Base-by-base conservation (phyloP, 805 yeast genomes). In the Lipomyces lipofer region DNA sequence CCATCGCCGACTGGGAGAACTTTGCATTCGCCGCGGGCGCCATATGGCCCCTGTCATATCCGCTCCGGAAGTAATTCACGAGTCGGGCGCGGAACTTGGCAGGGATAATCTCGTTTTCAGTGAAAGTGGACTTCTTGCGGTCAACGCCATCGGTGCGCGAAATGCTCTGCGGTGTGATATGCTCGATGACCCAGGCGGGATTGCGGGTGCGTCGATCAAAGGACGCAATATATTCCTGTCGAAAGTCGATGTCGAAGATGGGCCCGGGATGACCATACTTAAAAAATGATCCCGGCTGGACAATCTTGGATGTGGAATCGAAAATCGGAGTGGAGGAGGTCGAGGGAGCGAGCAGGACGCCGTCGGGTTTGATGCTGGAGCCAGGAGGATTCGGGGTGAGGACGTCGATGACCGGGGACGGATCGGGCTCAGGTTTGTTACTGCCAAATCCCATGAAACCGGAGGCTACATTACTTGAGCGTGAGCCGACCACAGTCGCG, bases 21-120 rank as follows among this genome's bases (percentile, higher is more conserved):
- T 88, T 90, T 24, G 98, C 97, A 69, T 94, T 87, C 0, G 98
- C 98, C 4, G 99, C 99, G 2, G 99, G 97, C 0, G 96, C 62
- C 59, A 56, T 54, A 71, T 94, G 99, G 4, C 99, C 99, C 61
- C 98, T 75, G 70, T 94, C 99, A 71, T 88, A 94, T 1, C 99
- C 99, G 29, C 94, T 84, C 64, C 98, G 79, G 76, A 92, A 94
- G 69, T 86, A 94, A 71, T 94, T 98, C 57, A 83, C 78, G 52
- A 94, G 74, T 49, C 79, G 75, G 1, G 85, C 92, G 62, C 97
- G 78, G 69, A 89, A 94, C 64, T 74, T 78, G 27, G 71, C 70
- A 0, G 99, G 99, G 38, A 94, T 80, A 10, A 67, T 64, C 67
- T 87, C 95, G 68, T 94, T 97, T 74, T 94, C 99, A 65, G 75